Conservation (phyloP, 2,329 filamentous ascomycete genomes). For the Phyllosticta citribraziliensis region DNA sequence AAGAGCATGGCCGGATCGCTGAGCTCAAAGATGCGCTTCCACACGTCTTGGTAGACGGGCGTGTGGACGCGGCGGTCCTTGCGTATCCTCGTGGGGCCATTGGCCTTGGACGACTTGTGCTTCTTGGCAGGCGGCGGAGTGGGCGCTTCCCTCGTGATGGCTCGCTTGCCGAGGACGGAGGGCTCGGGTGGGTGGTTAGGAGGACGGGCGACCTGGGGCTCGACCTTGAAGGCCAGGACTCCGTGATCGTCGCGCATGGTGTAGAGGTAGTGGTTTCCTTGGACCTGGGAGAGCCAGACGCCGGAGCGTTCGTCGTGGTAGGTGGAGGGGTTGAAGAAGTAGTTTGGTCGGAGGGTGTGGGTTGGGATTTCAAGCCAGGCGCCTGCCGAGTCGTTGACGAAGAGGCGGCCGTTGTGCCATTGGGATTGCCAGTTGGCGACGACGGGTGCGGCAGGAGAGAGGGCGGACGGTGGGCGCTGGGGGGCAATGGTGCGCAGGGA, state of each 20-base stretch:
- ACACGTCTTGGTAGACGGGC: conserved; percentile 13
- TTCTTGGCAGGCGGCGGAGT: conserved; percentile 2
- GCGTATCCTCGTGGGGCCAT: conserved; percentile 13
- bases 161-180: conserved; percentile 9
- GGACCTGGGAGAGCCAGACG: conserved; percentile 5
- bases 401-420: conserved; percentile 9
- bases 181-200: neutral
- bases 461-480: neutral
- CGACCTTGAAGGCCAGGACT: conserved; percentile 11
- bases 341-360: neutral
- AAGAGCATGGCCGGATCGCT: conserved; percentile 13
- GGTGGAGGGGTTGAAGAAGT: conserved; percentile 8
- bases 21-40: conserved; percentile 14
- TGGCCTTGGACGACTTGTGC: neutral
- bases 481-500: neutral
- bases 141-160: neutral
- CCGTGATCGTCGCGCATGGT: conserved; percentile 8
- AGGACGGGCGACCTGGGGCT: conserved; percentile 4
- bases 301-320: conserved; percentile 4
- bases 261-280: conserved; percentile 6
- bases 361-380: conserved; percentile 3
- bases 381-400: neutral
- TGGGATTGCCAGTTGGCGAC: conserved; percentile 5
- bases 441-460: neutral
- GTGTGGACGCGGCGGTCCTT: conserved; percentile 13